A percentile compares a stretch with the other conserved stretches of the same genome.
phyloP scores from a whole-genome alignment of 371 early-diverging fungal genomes.

The Mucor circinelloides region DNA sequence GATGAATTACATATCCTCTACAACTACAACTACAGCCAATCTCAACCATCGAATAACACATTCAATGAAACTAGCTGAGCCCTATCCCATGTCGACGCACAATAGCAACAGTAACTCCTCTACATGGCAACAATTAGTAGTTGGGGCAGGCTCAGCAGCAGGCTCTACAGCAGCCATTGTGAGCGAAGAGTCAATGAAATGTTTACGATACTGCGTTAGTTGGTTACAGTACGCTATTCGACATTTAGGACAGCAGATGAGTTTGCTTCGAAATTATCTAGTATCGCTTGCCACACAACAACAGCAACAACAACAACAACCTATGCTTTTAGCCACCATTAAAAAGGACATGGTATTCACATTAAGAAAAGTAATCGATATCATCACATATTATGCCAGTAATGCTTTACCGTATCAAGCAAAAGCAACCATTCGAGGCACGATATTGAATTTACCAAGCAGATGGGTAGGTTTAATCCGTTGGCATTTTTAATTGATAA shows the following conservation, averaged over 20 bases:
- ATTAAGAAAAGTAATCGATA: constrained; percentile 81
- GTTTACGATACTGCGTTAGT: constrained; percentile 76
- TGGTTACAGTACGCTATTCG: constrained; percentile 85
- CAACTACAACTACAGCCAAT: background rate
- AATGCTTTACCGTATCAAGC: constrained; percentile 84
- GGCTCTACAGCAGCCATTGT: constrained; percentile 72
- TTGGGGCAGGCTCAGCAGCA: constrained; percentile 67
- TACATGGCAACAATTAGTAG: constrained; percentile 70
- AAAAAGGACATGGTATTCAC: constrained; percentile 84
- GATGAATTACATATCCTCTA: constrained; percentile 8
- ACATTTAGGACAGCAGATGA: constrained; percentile 79
- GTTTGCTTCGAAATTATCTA: constrained; percentile 64
- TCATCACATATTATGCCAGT: constrained; percentile 85
- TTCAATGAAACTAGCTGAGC: background rate
- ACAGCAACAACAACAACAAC: constrained; percentile 10
- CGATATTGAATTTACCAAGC: constrained; percentile 81
- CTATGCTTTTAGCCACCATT: constrained; percentile 56
- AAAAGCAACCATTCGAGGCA: constrained; percentile 72
- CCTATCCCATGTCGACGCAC: background rate
- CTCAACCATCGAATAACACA: background rate
- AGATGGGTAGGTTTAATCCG: constrained; percentile 63
- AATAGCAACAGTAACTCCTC: background rate
- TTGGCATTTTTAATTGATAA: background rate
- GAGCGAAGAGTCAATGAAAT: constrained; percentile 77
- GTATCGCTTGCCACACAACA: constrained; percentile 52